Percentiles rank a stretch among this genome's conserved stretches.
phyloP scores from a whole-genome alignment of 495 filamentous ascomycete genomes.

The Astrothelium macrocarpum region DNA sequence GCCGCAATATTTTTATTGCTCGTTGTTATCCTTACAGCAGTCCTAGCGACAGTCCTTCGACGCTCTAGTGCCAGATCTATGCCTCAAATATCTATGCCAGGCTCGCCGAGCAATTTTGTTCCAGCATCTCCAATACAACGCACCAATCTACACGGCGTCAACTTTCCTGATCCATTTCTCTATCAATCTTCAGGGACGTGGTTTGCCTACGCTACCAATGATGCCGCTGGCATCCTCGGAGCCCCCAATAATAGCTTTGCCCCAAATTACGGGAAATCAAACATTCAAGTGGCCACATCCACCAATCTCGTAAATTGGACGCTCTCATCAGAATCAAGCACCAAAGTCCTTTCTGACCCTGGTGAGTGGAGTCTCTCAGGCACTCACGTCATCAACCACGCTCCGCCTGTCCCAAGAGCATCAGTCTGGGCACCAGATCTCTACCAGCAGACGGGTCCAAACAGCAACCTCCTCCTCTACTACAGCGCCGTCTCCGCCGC shows the following conservation, averaged over 20 bases:
- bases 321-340: conserved; percentile 8
- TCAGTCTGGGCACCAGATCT: conserved; percentile 24
- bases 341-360: conserved; percentile 12
- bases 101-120: background rate
- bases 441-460: conserved; percentile 9
- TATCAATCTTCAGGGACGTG: conserved; percentile 17
- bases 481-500: conserved; percentile 16
- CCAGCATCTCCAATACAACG: background rate
- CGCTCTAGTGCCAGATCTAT: background rate
- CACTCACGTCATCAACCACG: background rate
- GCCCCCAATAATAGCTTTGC: conserved; percentile 5
- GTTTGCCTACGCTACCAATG: conserved; percentile 26
- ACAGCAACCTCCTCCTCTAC: conserved; percentile 23
- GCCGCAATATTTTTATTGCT: background rate
- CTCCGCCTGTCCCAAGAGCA: conserved; percentile 11
- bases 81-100: background rate
- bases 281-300: conserved; percentile 25
- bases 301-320: conserved; percentile 19
- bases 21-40: background rate
- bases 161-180: conserved; percentile 26
- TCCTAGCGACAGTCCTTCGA: background rate
- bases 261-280: conserved; percentile 20
- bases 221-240: conserved; percentile 22
- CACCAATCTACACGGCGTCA: conserved; percentile 7
- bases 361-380: conserved; percentile 18